phyloP scores from a whole-genome alignment of 495 filamentous ascomycete genomes.

The Aspergillus homomorphus region DNA sequence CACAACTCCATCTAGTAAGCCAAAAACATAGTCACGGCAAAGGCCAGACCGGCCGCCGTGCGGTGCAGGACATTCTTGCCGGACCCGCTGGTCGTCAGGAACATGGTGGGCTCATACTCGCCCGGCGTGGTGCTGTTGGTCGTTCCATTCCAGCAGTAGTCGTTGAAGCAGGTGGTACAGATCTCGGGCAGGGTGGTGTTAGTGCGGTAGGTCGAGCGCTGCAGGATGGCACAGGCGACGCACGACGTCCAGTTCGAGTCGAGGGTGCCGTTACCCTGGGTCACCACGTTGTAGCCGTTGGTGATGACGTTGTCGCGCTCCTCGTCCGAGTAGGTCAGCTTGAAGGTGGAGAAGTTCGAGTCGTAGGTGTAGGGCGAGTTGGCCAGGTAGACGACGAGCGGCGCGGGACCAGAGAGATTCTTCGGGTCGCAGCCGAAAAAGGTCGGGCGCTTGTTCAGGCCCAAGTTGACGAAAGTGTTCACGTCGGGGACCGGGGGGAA shows the following conservation, averaged over 20 bases:
- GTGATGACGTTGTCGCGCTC: slow-evolving; percentile 70
- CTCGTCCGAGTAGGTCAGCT: slow-evolving; percentile 53
- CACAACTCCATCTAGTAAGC: neutral
- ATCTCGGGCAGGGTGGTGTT: slow-evolving; percentile 54
- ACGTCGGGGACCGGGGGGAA: slow-evolving; percentile 78
- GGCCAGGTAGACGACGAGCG: slow-evolving; percentile 80
- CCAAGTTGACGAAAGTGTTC: slow-evolving; percentile 80
- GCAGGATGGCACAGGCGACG: slow-evolving; percentile 77
- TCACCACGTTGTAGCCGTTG: slow-evolving; percentile 81
- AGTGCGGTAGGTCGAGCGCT: slow-evolving; percentile 62
- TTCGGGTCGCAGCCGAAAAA: slow-evolving; percentile 84
- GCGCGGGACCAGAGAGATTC: slow-evolving; percentile 50
- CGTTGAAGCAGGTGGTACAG: slow-evolving; percentile 67
- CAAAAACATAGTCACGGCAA: neutral
- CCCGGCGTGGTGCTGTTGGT: slow-evolving; percentile 38
- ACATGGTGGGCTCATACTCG: slow-evolving; percentile 17
- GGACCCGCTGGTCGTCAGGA: neutral
- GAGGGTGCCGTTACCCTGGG: slow-evolving; percentile 68
- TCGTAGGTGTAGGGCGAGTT: slow-evolving; percentile 71
- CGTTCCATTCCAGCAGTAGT: slow-evolving; percentile 86
- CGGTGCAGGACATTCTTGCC: neutral
- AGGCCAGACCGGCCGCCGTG: neutral
- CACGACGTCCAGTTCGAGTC: slow-evolving; percentile 71
- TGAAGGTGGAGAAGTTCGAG: slow-evolving; percentile 72
- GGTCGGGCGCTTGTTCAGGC: slow-evolving; percentile 75